Conservation (phyloP, 2,329 filamentous ascomycete species). For the Blastomyces silverae region DNA sequence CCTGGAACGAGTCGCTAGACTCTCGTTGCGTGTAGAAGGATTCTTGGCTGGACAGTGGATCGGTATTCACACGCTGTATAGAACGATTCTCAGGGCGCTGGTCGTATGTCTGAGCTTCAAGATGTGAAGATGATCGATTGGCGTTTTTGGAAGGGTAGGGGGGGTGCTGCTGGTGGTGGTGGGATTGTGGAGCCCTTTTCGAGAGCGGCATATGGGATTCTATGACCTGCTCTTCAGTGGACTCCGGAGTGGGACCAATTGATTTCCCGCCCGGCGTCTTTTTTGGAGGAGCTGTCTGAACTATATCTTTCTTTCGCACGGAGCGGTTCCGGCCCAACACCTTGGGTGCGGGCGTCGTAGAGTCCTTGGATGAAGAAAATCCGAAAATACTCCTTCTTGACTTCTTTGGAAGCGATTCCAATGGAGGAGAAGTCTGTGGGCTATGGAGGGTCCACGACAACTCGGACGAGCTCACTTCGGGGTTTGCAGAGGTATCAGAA, state of each 20-base stretch:
- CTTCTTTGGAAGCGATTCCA: constrained; percentile 21
- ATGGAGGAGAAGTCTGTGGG: constrained; percentile 16
- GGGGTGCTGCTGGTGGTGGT: constrained; percentile 12
- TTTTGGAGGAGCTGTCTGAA: constrained; percentile 16
- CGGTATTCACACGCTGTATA: constrained; percentile 22
- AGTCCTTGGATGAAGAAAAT: constrained; percentile 20
- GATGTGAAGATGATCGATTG: constrained; percentile 21
- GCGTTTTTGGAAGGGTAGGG: constrained; percentile 21
- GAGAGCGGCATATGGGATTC: constrained; percentile 20
- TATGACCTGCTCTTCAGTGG: constrained; percentile 13
- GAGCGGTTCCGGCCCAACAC: constrained; percentile 27
- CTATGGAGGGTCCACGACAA: constrained; percentile 18
- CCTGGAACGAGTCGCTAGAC: constrained; percentile 22
- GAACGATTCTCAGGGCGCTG: constrained; percentile 20
- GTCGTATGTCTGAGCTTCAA: constrained; percentile 19
- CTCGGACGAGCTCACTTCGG: constrained; percentile 13
- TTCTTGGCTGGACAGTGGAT: constrained; percentile 19
- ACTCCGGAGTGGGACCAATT: constrained; percentile 17
- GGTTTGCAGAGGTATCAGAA: constrained; percentile 8
- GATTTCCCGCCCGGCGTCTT: constrained; percentile 14
- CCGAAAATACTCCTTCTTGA: constrained; percentile 25
- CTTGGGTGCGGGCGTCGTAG: constrained; percentile 13
- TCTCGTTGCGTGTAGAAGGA: constrained; percentile 23
- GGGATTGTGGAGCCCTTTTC: constrained; percentile 16
- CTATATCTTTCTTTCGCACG: constrained; percentile 24